A percentile compares a stretch with the other conserved stretches of the same genome.
Conservation (phyloP, 257 asterid genomes). For the Solanum peruvianum region DNA sequence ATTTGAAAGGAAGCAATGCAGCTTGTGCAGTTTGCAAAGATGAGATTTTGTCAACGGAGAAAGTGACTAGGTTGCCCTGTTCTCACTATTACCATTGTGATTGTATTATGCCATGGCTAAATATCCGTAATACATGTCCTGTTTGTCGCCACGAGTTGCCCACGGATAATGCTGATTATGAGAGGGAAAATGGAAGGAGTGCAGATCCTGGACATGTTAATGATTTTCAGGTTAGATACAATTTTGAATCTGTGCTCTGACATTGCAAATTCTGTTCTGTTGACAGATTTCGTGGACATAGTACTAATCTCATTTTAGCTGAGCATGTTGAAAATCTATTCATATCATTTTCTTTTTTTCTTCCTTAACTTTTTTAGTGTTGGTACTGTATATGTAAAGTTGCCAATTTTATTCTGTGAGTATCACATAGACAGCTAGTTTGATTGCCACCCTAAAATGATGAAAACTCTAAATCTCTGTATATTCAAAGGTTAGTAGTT, state of each 20-base stretch:
- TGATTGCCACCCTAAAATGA: not conserved
- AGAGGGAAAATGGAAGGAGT: conserved; percentile 35
- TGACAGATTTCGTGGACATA: not conserved
- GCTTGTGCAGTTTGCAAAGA: conserved; percentile 90
- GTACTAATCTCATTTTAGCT: not conserved
- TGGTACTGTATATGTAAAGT: not conserved
- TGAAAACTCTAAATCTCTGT: not conserved
- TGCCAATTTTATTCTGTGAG: not conserved
- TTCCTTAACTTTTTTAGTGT: not conserved
- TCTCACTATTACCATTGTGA: conserved; percentile 60
- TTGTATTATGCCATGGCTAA: conserved; percentile 79
- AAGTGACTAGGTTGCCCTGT: conserved; percentile 62
- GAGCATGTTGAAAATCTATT: not conserved
- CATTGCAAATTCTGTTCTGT: not conserved
- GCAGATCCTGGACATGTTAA: conserved; percentile 11
- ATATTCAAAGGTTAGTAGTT: not conserved
- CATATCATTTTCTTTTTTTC: not conserved
- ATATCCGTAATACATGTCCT: conserved; percentile 72
- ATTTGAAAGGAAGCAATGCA: conserved; percentile 7
- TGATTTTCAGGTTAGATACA: conserved; percentile 39
- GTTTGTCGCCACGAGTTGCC: conserved; percentile 20
- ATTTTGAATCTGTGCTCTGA: conserved; percentile 43
- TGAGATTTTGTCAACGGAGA: conserved; percentile 42
- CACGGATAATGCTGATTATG: conserved; percentile 75
- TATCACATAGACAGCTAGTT: not conserved